Evolutionary conservation across 2,329 filamentous ascomycete genomes (phyloP).

Genomic region (Fusarium irregulare): DNA sequence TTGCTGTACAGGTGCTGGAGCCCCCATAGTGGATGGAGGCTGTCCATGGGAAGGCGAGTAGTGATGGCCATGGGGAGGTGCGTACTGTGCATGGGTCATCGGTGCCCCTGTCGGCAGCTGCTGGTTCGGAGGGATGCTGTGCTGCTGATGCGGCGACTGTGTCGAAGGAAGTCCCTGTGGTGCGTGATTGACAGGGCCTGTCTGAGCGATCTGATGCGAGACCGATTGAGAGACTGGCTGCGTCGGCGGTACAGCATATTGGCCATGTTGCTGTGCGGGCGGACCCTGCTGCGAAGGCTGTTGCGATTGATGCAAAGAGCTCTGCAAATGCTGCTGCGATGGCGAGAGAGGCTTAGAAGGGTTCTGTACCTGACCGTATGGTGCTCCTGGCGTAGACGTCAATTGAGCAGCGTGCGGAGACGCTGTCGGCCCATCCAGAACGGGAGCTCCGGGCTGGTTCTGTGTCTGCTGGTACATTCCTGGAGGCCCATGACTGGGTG

Average conservation of each 20-base stretch:
- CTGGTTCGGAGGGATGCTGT: background rate
- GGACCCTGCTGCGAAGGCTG: background rate
- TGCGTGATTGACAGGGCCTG: background rate
- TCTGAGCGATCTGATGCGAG: background rate
- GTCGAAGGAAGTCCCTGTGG: background rate
- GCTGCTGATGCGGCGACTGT: background rate
- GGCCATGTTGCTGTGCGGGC: background rate
- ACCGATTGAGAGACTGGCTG: background rate
- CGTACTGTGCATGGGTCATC: background rate
- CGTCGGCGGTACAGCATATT: accelerated
- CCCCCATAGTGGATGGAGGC: background rate
- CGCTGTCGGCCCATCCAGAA: background rate
- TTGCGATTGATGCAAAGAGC: background rate
- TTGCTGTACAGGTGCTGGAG: background rate
- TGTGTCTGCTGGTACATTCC: background rate
- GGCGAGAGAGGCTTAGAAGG: background rate
- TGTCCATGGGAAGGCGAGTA: background rate
- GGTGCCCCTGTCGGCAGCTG: background rate
- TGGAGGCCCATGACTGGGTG: background rate
- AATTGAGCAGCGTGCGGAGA: background rate
- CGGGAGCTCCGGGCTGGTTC: background rate
- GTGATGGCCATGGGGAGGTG: background rate
- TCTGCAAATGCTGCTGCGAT: background rate
- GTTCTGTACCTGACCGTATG: background rate
- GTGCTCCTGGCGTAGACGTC: accelerated